phyloP scores from a whole-genome alignment of 2,329 filamentous ascomycete species.

The Elsinoe arachidis region DNA sequence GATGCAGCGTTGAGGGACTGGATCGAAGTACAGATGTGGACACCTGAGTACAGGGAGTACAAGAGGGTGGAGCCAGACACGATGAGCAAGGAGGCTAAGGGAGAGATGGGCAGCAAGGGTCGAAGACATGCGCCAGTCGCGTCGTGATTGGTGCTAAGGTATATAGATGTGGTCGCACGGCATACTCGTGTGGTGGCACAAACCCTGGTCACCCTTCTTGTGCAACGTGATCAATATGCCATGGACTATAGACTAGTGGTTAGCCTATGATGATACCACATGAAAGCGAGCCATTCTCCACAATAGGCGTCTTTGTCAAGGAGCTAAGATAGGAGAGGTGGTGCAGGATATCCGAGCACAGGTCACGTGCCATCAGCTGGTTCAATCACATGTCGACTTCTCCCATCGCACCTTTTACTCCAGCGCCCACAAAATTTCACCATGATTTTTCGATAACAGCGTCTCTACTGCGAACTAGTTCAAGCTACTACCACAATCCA shows the following conservation, averaged over 20 bases:
- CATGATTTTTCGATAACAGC: not conserved
- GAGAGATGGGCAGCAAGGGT: conserved; percentile 41
- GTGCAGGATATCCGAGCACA: not conserved
- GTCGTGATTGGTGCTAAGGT: not conserved
- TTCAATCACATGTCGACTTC: not conserved
- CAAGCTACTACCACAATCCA: not conserved
- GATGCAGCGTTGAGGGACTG: conserved; percentile 56
- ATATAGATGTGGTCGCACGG: too few relatives aligned
- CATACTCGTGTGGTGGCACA: too few relatives aligned
- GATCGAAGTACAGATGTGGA: conserved; percentile 75
- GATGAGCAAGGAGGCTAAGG: conserved; percentile 52
- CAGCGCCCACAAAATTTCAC: not conserved
- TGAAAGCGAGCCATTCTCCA: too few relatives aligned
- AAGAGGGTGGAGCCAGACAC: conserved; percentile 45
- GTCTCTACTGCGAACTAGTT: not conserved
- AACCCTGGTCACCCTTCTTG: too few relatives aligned
- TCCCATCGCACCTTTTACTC: not conserved
- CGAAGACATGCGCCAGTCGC: conserved; percentile 10
- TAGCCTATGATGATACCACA: too few relatives aligned
- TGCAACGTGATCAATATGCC: too few relatives aligned
- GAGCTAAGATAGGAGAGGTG: too few relatives aligned
- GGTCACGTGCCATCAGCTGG: not conserved
- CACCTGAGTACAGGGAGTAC: conserved; percentile 58
- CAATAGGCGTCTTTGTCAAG: too few relatives aligned
- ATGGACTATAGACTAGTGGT: too few relatives aligned